Percentiles rank a stretch among this genome's conserved stretches.
phyloP scores from a whole-genome alignment of 2,329 filamentous ascomycete species.

The Aspergillus pseudoterreus region DNA sequence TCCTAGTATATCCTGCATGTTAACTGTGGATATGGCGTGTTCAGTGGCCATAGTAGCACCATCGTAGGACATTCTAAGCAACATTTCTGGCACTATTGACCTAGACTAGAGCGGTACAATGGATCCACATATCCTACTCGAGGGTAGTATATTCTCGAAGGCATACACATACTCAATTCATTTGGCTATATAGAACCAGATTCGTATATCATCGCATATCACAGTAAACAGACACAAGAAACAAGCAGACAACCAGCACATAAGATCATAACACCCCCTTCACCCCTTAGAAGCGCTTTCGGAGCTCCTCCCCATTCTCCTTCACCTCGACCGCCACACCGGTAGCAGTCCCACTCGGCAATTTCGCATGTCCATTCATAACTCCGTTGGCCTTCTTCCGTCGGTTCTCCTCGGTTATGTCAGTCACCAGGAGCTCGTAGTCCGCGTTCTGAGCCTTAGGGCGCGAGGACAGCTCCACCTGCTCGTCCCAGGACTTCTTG shows the following conservation, averaged over 20 bases:
- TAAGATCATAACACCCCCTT: neutral
- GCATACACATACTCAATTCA: neutral
- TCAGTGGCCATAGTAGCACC: too few relatives aligned
- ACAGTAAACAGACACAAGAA: too few relatives aligned
- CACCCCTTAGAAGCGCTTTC: neutral
- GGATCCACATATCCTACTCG: too few relatives aligned
- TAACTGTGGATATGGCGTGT: too few relatives aligned
- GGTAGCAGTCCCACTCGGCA: neutral
- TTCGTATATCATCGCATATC: neutral
- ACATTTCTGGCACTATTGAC: too few relatives aligned
- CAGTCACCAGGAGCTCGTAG: neutral
- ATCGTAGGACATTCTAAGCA: too few relatives aligned
- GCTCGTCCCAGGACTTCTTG: neutral
- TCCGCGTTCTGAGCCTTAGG: neutral
- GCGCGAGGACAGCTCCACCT: neutral
- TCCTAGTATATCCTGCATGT: too few relatives aligned
- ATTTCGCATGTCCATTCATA: neutral
- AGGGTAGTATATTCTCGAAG: neutral
- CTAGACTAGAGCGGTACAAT: neutral
- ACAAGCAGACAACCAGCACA: too few relatives aligned
- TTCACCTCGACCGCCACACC: neutral
- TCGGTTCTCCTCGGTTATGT: neutral
- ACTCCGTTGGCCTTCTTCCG: neutral
- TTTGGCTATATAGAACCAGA: neutral
- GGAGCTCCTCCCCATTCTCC: neutral